Evolutionary conservation across 768 basidiomycete genomes (phyloP).

Genomic region (Agaricus blazei): DNA sequence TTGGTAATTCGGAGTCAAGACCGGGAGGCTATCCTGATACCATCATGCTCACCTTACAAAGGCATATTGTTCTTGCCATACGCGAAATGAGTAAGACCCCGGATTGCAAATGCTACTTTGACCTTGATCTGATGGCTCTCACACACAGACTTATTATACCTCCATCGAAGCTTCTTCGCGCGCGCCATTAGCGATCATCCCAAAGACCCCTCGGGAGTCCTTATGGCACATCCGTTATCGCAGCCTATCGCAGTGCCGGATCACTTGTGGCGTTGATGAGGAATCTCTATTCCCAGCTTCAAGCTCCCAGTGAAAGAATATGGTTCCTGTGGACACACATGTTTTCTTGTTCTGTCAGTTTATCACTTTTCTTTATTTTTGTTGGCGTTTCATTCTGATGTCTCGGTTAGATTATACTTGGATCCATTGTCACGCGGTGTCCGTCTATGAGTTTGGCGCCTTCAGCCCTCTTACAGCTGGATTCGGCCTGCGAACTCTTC

Average conservation of each 20-base stretch:
- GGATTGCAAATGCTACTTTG: not conserved
- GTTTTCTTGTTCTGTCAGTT: slow-evolving; percentile 63
- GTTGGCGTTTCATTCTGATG: slow-evolving; percentile 7
- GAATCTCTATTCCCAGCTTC: slow-evolving; percentile 59
- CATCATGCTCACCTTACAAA: slow-evolving; percentile 51
- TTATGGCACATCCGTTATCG: slow-evolving; percentile 69
- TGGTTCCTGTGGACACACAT: slow-evolving; percentile 62
- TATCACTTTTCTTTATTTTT: not conserved
- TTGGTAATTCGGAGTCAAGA: slow-evolving; percentile 49
- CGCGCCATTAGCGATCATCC: slow-evolving; percentile 69
- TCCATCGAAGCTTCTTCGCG: slow-evolving; percentile 72
- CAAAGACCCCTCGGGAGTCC: slow-evolving; percentile 67
- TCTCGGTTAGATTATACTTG: slow-evolving; percentile 52
- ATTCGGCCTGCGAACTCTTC: slow-evolving; percentile 72
- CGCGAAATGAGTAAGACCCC: slow-evolving; percentile 58
- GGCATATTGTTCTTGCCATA: slow-evolving; percentile 64
- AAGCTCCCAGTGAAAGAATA: slow-evolving; percentile 57
- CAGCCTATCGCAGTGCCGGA: slow-evolving; percentile 69
- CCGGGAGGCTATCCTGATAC: slow-evolving; percentile 43
- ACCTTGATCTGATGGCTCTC: slow-evolving; percentile 1
- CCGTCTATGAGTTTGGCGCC: slow-evolving; percentile 77
- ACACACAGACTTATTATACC: slow-evolving; percentile 54
- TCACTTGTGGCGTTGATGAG: slow-evolving; percentile 68
- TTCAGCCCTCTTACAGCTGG: slow-evolving; percentile 66
- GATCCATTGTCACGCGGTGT: slow-evolving; percentile 72